Percentiles rank a stretch among this genome's conserved stretches.
These are phyloP conservation scores for Ascochyta koolunga DNA, from an alignment of 2,329 filamentous ascomycete genomes.

Conservation along the genomic window DNA sequence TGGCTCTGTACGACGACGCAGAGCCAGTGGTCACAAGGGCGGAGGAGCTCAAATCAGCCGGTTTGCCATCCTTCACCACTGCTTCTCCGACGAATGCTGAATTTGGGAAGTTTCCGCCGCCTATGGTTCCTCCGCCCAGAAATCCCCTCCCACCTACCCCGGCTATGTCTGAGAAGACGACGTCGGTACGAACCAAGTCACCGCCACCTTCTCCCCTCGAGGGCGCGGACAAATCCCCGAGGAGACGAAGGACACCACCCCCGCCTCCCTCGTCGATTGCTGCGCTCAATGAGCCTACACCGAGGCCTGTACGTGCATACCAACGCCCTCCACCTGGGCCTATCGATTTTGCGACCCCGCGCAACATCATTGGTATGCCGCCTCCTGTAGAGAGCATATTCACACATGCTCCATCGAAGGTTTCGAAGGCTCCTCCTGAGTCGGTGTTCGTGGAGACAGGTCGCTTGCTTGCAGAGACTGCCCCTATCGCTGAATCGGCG, in stretches of 20 bases:
- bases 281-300: slow-evolving; percentile 17
- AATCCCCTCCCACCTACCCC: slow-evolving; percentile 34
- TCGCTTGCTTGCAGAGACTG: slow-evolving; percentile 8
- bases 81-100: slow-evolving; percentile 47
- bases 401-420: slow-evolving; percentile 22
- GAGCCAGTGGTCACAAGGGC: slow-evolving; percentile 39
- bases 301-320: slow-evolving; percentile 26
- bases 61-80: slow-evolving; percentile 46
- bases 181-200: slow-evolving; percentile 21
- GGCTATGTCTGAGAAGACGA: slow-evolving; percentile 21
- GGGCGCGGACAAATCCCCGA: slow-evolving; percentile 21
- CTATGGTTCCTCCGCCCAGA: slow-evolving; percentile 43
- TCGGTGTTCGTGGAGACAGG: slow-evolving; percentile 11
- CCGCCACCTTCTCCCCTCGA: slow-evolving; percentile 25
- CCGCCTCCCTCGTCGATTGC: slow-evolving; percentile 30
- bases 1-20: slow-evolving; percentile 58
- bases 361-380: slow-evolving; percentile 30
- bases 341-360: slow-evolving; percentile 34
- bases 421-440: slow-evolving; percentile 16
- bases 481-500: slow-evolving; percentile 12
- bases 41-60: slow-evolving; percentile 47
- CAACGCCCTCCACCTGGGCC: slow-evolving; percentile 37
- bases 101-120: slow-evolving; percentile 45
- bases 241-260: slow-evolving; percentile 21
- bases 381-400: slow-evolving; percentile 29